Evolutionary conservation across 805 yeast genomes (phyloP).

Genomic region (Suhomyces tanzawaensis): DNA sequence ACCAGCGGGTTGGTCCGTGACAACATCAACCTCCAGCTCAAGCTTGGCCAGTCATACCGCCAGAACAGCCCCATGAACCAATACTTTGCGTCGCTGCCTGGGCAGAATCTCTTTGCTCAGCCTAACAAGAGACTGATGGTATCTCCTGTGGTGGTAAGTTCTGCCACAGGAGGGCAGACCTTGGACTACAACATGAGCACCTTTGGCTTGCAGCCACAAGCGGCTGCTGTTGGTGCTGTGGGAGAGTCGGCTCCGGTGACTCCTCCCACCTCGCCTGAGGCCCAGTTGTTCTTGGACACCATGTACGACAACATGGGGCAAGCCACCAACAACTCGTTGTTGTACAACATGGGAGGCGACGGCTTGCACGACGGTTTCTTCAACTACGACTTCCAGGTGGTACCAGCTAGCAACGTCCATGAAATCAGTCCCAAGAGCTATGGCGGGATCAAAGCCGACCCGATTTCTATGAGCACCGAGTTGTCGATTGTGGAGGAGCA

Average conservation of each 20-base stretch:
- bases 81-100: constrained; percentile 2
- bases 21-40: constrained; percentile 8
- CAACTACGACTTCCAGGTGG: constrained; percentile 1
- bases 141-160: constrained; percentile 6
- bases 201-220: too few relatives aligned
- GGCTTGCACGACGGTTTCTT: constrained; percentile 5
- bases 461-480: background rate
- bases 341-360: background rate
- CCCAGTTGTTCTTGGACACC: background rate
- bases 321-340: background rate
- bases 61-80: constrained; percentile 1
- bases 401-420: background rate
- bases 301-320: background rate
- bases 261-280: background rate
- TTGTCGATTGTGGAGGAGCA: constrained; percentile 1
- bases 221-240: too few relatives aligned
- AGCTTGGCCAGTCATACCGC: constrained; percentile 5
- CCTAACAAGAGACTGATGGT: constrained; percentile 1
- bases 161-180: background rate
- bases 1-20: constrained; percentile 1
- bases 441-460: background rate
- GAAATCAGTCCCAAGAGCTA: background rate
- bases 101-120: background rate
- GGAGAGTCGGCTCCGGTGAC: background rate
- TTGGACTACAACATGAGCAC: background rate